phyloP scores from a whole-genome alignment of 495 filamentous ascomycete species.

The Penicilliopsis zonata region DNA sequence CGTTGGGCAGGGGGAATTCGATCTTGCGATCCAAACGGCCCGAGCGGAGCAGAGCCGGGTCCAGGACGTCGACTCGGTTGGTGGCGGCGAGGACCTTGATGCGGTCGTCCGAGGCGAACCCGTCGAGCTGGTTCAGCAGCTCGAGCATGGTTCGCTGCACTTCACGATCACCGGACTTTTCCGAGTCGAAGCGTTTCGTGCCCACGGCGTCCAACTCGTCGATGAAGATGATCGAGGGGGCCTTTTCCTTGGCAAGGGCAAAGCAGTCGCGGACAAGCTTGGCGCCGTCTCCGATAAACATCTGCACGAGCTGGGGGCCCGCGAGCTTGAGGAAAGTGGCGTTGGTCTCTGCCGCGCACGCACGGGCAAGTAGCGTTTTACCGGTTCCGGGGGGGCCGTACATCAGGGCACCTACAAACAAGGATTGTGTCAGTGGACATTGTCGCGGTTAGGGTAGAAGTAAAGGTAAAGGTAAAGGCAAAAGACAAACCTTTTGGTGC shows the following conservation, averaged over 20 bases:
- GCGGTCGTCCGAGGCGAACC: conserved; percentile 96
- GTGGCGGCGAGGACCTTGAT: conserved; percentile 98
- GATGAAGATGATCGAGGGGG: conserved; percentile 98
- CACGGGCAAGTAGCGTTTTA: conserved; percentile 93
- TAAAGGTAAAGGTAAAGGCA: not conserved
- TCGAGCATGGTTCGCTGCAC: conserved; percentile 99
- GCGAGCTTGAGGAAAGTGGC: conserved; percentile 99
- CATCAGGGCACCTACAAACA: conserved; percentile 74
- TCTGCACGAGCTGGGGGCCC: conserved; percentile 97
- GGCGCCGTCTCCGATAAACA: conserved; percentile 99
- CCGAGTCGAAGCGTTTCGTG: conserved; percentile 97
- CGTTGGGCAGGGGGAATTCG: conserved; percentile 98
- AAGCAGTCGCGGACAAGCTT: conserved; percentile 98
- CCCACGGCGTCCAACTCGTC: conserved; percentile 96
- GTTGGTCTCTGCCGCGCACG: conserved; percentile 95
- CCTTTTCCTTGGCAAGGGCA: conserved; percentile 94
- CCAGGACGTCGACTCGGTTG: conserved; percentile 94
- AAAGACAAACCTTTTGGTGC: conserved; percentile 79
- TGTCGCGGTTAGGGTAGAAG: conserved; percentile 1
- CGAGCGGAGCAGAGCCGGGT: conserved; percentile 86
- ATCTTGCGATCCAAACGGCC: conserved; percentile 97
- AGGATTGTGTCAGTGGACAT: conserved; percentile 7
- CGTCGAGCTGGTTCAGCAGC: conserved; percentile 96
- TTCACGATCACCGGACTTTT: conserved; percentile 96
- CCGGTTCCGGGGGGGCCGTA: conserved; percentile 95